These are phyloP conservation scores for Rhizopogon vulgaris DNA, from an alignment of 768 basidiomycete species.

Conservation along the genomic window DNA sequence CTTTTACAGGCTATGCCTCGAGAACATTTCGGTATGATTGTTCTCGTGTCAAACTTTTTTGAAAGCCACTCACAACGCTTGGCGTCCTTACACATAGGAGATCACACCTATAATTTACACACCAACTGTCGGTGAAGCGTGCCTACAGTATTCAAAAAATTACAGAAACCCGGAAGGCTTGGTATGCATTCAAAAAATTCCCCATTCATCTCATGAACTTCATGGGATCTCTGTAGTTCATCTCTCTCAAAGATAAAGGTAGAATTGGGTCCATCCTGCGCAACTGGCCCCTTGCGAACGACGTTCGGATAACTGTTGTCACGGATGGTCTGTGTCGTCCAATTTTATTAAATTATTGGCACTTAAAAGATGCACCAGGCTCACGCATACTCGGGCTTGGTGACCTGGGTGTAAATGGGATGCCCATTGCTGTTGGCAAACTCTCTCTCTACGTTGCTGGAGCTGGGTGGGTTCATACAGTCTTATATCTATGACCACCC, in stretches of 20 bases:
- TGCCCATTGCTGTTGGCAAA: slow-evolving; percentile 91
- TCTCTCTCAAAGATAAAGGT: slow-evolving; percentile 82
- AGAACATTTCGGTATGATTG: slow-evolving; percentile 55
- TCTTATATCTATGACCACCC: background rate
- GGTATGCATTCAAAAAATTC: slow-evolving; percentile 30
- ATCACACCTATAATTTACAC: slow-evolving; percentile 83
- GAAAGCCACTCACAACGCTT: background rate
- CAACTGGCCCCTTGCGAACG: slow-evolving; percentile 66
- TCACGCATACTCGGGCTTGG: slow-evolving; percentile 88
- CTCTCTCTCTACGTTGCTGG: slow-evolving; percentile 86
- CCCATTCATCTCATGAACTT: slow-evolving; percentile 1
- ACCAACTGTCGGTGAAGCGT: slow-evolving; percentile 89
- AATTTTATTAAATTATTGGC: background rate
- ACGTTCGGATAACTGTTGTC: slow-evolving; percentile 87
- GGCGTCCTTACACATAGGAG: slow-evolving; percentile 28
- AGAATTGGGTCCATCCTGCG: slow-evolving; percentile 62
- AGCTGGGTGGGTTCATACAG: slow-evolving; percentile 55
- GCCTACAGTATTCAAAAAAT: slow-evolving; percentile 75
- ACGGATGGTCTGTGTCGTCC: slow-evolving; percentile 64
- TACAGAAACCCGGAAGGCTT: slow-evolving; percentile 71
- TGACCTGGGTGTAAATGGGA: slow-evolving; percentile 76
- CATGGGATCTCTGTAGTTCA: slow-evolving; percentile 39
- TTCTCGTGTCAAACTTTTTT: slow-evolving; percentile 3
- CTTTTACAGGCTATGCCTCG: slow-evolving; percentile 74
- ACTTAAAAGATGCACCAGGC: slow-evolving; percentile 32